Evolutionary conservation across 1,139 yeast species (phyloP), one percentile per base, ranked within the genome.

Genomic region (Protomyces arabidopsidicola): DNA sequence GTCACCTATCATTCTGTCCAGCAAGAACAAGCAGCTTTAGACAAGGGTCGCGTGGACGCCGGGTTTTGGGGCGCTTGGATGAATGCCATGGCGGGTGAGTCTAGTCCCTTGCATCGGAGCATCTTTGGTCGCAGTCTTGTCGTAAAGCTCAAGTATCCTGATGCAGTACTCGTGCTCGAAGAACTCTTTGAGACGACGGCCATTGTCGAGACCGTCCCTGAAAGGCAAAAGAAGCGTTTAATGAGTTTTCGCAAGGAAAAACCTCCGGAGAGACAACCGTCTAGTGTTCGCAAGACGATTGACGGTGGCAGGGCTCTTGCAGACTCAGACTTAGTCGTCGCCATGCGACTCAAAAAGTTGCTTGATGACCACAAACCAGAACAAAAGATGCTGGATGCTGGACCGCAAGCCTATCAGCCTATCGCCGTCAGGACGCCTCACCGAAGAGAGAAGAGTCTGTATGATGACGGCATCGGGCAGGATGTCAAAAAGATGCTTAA

Each of bases 61-160:
- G 52, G 22, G 10, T 31, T 57, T 10, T 57, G 61, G 61, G 45
- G 22, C 9, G 45, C 61, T 18, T 57, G 61, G 61, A 39, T 57
- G n/a, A 50, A 34, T 20, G 35, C 61, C 18, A 35, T 57, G 16
- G 45, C 61, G 16, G 38, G 50, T 22, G 61, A 57, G 50, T 48
- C 39, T 24, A 36, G 55, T 27, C 24, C 38, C 3, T 18, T 20
- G 16, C 38, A 36, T 36, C 51, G 52, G n/a, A 38, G 55, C 16
- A 51, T 36, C 6, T 57, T 57, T 38, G 61, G 61, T 12, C 54
- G 55, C 24, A 18, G 35, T 6, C 50, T 57, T 8, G 45, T 57
- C 9, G 54, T 57, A 4, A 18, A 10, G 22, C 22, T 42, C 22
- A 42, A 42, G 24, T 50, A 57, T 22, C 36, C 55, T 3, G 48